Base-by-base conservation (phyloP, 202 grass and related monocot genomes). In the Musa balbisiana region DNA sequence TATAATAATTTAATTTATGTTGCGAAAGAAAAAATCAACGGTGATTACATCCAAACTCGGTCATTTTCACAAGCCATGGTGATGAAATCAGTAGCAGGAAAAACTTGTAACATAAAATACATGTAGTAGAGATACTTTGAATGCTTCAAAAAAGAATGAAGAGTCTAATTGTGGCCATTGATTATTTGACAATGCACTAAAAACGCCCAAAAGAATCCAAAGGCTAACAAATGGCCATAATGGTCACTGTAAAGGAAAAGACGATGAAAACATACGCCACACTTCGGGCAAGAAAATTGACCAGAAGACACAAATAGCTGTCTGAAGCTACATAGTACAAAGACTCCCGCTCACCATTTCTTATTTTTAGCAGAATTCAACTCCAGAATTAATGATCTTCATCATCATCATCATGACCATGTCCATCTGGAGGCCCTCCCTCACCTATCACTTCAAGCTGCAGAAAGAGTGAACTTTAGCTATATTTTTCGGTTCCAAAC, bases 401-500 rank as follows among this genome's bases (percentile, higher is more conserved):
- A 71, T 69, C 52, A 22, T 69, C 52, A 22, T 80, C 78, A 53
- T 51, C 43, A 25, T 62, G 21, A 25, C 67, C 69, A 27, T 72
- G 55, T 11, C 29, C 69, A 33, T 72, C 49, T 63, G 69, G 69
- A 19, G 33, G 43, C 0, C 78, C 69, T 64, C 78, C 78, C 58
- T 72, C 33, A 43, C 78, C 69, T 10, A 73, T 73, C 33, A 80
- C 78, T 49, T 80, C 69, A 22, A 80, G 78, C 78, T 80, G 56
- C 56, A 80, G 13, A 49, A n/a, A 53, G 16, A 62, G 13, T 9
- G 49, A 62, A 51, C 12, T 16, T 51, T 3, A 19, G 67, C 19
- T 21, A 70, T 17, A n/a, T 20, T 51, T 11, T n/a, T 10, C 2
- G 10, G 17, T 51, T 51, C 2, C 17, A 70, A 51, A 20, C 51